phyloP scores from a whole-genome alignment of 2,329 filamentous ascomycete species.

The Pseudocercospora crystallina region DNA sequence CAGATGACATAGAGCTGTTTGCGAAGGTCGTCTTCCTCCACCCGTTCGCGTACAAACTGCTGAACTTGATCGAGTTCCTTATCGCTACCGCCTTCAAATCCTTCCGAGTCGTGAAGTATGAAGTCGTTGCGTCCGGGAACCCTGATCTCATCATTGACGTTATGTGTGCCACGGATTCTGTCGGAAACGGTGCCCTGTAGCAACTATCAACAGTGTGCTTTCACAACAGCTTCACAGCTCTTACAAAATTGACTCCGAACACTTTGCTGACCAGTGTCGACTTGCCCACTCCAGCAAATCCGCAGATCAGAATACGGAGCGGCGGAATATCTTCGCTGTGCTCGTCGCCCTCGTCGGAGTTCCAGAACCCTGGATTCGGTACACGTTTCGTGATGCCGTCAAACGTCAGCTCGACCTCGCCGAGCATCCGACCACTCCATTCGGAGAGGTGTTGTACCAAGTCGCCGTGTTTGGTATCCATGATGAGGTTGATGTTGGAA shows the following conservation, averaged over 20 bases:
- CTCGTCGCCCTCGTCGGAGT: background rate
- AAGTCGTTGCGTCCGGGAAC: background rate
- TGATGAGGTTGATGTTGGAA: constrained; percentile 7
- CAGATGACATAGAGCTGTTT: background rate
- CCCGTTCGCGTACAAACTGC: background rate
- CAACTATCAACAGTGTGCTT: no score
- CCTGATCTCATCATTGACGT: background rate
- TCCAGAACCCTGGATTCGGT: background rate
- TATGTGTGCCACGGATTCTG: background rate
- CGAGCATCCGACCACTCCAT: background rate
- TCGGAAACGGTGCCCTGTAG: background rate
- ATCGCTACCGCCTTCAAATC: background rate
- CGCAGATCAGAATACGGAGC: background rate
- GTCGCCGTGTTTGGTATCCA: background rate
- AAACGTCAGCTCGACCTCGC: background rate
- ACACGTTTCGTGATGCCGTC: background rate
- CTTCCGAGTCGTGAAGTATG: background rate
- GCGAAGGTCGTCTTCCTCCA: background rate
- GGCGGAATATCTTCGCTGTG: background rate
- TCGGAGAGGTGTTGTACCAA: background rate
- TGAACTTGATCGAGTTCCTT: background rate
- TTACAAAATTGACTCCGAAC: background rate
- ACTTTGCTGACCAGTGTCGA: background rate
- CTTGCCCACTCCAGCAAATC: background rate
- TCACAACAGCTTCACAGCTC: no score